Conservation (phyloP, 2,329 filamentous ascomycete species). For the Aureobasidium sp. region DNA sequence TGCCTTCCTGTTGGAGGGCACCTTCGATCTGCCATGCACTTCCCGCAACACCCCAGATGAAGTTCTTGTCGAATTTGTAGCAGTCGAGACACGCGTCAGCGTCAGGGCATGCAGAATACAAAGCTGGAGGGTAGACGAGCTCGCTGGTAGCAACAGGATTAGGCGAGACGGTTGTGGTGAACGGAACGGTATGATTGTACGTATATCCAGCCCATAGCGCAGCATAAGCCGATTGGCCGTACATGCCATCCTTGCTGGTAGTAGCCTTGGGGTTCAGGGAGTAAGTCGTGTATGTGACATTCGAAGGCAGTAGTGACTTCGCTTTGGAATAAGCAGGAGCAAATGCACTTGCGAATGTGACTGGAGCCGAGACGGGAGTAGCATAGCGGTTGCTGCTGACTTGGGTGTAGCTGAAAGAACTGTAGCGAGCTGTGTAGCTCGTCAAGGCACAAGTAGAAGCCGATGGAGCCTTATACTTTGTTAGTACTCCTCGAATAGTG, state of each 20-base stretch:
- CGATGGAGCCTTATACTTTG: neutral
- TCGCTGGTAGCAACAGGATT: slow-evolving; percentile 47
- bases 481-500: too few species aligned
- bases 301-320: neutral
- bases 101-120: slow-evolving; percentile 38
- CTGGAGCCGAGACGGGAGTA: neutral
- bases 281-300: neutral
- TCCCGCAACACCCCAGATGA: slow-evolving; percentile 22
- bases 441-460: neutral
- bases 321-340: neutral
- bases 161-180: slow-evolving; percentile 42
- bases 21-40: slow-evolving; percentile 19
- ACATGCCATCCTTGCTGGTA: slow-evolving; percentile 13
- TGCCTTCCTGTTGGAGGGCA: slow-evolving; percentile 15
- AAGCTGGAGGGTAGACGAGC: slow-evolving; percentile 45
- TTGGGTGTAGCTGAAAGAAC: neutral
- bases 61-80: slow-evolving; percentile 41
- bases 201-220: slow-evolving; percentile 6
- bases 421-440: neutral
- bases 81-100: slow-evolving; percentile 26
- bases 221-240: slow-evolving; percentile 33
- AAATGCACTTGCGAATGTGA: neutral
- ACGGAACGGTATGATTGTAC: neutral
- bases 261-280: neutral
- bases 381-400: neutral